Evolutionary conservation across 345 rosid species (phyloP).

Genomic region (Eucalyptus decipiens): DNA sequence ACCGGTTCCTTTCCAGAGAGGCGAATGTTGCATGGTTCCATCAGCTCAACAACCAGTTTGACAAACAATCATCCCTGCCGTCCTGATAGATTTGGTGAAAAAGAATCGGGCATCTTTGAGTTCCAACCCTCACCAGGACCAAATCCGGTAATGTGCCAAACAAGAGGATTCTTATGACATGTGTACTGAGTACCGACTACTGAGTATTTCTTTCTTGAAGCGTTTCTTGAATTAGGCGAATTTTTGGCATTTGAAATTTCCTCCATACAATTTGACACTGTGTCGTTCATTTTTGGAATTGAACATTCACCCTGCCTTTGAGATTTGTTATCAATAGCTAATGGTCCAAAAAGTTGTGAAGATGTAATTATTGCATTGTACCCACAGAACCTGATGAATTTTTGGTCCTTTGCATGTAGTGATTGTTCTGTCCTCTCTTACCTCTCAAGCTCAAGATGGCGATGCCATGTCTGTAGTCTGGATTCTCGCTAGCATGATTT

Average conservation of each 20-base stretch:
- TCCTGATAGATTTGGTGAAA: conserved; percentile 20
- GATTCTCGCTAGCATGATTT: background rate
- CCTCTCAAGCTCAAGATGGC: background rate
- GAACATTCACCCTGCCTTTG: background rate
- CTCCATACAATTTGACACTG: background rate
- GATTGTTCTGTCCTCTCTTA: background rate
- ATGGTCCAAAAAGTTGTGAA: background rate
- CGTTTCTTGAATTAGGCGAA: background rate
- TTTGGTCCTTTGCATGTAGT: background rate
- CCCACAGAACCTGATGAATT: background rate
- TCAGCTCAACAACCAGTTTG: conserved; percentile 20
- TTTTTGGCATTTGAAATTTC: background rate
- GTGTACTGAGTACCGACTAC: background rate
- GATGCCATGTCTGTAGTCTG: background rate
- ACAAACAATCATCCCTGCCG: conserved; percentile 23
- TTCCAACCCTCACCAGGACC: conserved; percentile 61
- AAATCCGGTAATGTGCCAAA: conserved; percentile 46
- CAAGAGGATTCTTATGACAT: background rate
- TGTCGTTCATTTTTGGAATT: background rate
- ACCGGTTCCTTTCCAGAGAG: conserved; percentile 77
- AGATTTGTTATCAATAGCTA: background rate
- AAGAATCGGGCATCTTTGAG: conserved; percentile 50
- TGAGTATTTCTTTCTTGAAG: background rate
- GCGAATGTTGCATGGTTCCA: conserved; percentile 25
- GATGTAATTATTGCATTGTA: background rate